A percentile compares a stretch with the other conserved stretches of the same genome.
These are phyloP conservation scores for Lactuca sativa DNA, from an alignment of 129 eudicot genomes.

Conservation along the genomic window DNA sequence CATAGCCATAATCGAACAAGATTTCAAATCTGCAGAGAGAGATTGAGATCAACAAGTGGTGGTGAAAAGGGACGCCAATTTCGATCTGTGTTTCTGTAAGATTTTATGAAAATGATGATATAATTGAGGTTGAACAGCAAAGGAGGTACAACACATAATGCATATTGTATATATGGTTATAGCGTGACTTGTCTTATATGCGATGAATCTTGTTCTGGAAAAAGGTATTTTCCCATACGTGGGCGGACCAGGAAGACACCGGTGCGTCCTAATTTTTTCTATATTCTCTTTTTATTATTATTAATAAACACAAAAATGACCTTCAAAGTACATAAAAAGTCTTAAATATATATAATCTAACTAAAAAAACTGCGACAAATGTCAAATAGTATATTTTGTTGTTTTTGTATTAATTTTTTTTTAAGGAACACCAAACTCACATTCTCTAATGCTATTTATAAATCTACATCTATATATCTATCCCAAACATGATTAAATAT, in stretches of 20 bases:
- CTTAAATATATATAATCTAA: too few relatives aligned
- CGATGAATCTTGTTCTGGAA: constrained; percentile 11
- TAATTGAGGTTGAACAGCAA: constrained; percentile 13
- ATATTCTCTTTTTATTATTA: neutral
- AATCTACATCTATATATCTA: too few relatives aligned
- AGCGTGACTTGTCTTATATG: constrained; percentile 3
- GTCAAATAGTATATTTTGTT: too few relatives aligned
- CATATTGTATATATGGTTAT: neutral
- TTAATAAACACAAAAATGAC: neutral
- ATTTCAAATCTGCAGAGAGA: constrained; percentile 9
- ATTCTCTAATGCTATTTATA: too few relatives aligned
- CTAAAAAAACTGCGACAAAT: too few relatives aligned
- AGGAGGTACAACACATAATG: constrained; percentile 2
- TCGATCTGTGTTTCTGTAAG: constrained; percentile 41
- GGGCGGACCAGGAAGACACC: constrained; percentile 13
- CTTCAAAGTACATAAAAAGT: too few relatives aligned
- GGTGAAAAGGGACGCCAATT: constrained; percentile 74
- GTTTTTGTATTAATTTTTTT: too few relatives aligned
- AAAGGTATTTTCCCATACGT: neutral
- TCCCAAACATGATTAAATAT: too few relatives aligned
- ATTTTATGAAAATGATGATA: constrained; percentile 6
- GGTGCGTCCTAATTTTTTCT: neutral
- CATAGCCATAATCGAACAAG: constrained; percentile 38
- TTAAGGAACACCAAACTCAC: too few relatives aligned
- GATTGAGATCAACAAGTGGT: constrained; percentile 4